A percentile compares a stretch with the other conserved stretches of the same genome.
Evolutionary conservation across 768 basidiomycete genomes (phyloP).

Genomic region (Psilocybe cyanescens): DNA sequence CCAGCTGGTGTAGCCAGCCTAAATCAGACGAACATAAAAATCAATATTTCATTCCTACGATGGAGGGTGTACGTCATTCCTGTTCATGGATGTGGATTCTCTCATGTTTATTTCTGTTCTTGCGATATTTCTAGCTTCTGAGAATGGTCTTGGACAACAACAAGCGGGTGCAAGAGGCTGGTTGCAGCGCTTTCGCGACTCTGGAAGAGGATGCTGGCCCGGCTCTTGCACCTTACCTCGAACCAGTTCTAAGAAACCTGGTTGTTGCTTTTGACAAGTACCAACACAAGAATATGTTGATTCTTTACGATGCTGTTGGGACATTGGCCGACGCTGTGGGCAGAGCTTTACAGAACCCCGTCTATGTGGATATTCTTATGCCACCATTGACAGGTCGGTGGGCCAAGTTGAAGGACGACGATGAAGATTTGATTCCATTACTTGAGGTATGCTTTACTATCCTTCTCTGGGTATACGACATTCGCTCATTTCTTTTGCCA

Average conservation of each 20-base stretch:
- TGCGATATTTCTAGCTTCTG: conserved; percentile 66
- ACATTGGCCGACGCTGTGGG: conserved; percentile 98
- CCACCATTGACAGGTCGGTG: conserved; percentile 90
- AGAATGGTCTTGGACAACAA: conserved; percentile 98
- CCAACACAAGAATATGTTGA: conserved; percentile 99
- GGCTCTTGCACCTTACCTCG: conserved; percentile 90
- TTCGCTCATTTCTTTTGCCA: conserved; percentile 32
- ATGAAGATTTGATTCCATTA: conserved; percentile 91
- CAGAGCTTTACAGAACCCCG: conserved; percentile 78
- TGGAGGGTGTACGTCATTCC: conserved; percentile 81
- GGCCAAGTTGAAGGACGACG: conserved; percentile 89
- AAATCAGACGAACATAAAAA: conserved; percentile 87
- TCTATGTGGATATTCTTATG: conserved; percentile 95
- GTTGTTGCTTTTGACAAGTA: conserved; percentile 98
- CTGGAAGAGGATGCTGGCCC: conserved; percentile 96
- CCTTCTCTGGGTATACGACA: conserved; percentile 5
- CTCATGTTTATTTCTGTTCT: conserved; percentile 4
- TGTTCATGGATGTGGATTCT: not conserved
- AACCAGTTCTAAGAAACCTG: conserved; percentile 92
- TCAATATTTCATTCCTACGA: conserved; percentile 92
- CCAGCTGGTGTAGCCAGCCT: conserved; percentile 93
- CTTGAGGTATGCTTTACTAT: conserved; percentile 73
- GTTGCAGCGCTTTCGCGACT: conserved; percentile 98
- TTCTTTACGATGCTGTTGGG: conserved; percentile 98
- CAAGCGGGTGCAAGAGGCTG: conserved; percentile 98